Percentiles rank a stretch among this genome's conserved stretches.
Conservation (phyloP, 768 basidiomycete genomes). For the Tricholoma terreum region DNA sequence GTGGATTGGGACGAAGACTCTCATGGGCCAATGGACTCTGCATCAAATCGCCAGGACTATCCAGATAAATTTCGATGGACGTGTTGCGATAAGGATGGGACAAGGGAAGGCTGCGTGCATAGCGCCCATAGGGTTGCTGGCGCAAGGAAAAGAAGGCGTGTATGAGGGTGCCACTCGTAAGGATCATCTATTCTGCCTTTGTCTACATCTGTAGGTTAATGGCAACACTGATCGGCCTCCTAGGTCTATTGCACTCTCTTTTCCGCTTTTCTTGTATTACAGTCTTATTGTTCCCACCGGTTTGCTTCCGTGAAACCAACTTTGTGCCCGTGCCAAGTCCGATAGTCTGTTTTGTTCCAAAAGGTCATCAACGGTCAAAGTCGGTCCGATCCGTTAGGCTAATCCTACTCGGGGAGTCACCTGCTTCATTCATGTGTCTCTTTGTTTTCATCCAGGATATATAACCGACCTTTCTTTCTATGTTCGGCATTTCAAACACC, state of each 20-base stretch:
- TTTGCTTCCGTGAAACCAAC: conserved; percentile 5
- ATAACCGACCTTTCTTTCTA: background rate
- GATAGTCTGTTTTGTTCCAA: conserved; percentile 7
- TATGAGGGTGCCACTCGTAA: conserved; percentile 9
- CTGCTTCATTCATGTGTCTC: background rate
- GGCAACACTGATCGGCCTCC: background rate
- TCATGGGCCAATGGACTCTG: conserved; percentile 46
- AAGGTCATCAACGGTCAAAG: background rate
- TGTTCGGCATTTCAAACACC: background rate
- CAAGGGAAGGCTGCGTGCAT: conserved; percentile 36
- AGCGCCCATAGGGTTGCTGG: conserved; percentile 32
- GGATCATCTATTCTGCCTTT: conserved; percentile 5
- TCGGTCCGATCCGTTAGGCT: background rate
- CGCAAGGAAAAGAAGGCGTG: conserved; percentile 34
- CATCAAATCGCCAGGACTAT: conserved; percentile 34
- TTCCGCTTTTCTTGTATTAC: conserved; percentile 3
- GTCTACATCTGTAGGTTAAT: conserved; percentile 1
- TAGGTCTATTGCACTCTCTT: conserved; percentile 1
- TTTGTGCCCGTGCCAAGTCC: background rate
- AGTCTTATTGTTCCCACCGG: conserved; percentile 16
- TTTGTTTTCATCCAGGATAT: background rate
- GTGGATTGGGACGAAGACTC: conserved; percentile 46
- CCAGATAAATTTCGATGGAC: conserved; percentile 51
- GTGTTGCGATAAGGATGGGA: conserved; percentile 44
- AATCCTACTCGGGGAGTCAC: background rate